These are phyloP conservation scores for Boletellus deceptivus DNA, from an alignment of 1,284 basidiomycete species.

Conservation along the genomic window DNA sequence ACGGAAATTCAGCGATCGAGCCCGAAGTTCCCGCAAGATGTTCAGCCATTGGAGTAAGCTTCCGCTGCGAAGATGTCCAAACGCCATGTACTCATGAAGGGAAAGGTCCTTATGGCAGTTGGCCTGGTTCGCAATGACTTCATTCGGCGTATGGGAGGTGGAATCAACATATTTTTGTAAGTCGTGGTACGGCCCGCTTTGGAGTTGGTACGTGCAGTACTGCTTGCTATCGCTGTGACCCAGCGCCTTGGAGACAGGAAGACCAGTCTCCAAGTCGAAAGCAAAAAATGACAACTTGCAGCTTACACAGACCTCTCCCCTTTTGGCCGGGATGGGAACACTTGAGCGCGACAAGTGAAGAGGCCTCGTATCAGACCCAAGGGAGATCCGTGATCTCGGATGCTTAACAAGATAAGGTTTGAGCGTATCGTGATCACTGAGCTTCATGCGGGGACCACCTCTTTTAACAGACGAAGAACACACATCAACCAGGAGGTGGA, in stretches of 20 bases:
- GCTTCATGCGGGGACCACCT: constrained; percentile 6
- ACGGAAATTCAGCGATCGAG: not conserved
- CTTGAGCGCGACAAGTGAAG: constrained; percentile 8
- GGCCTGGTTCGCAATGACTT: not conserved
- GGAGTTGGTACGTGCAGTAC: not conserved
- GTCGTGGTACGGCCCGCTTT: not conserved
- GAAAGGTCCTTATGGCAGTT: not conserved
- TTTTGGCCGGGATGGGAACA: not conserved
- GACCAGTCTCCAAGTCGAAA: constrained; percentile 21
- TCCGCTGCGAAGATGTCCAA: not conserved
- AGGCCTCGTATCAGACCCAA: constrained; percentile 40
- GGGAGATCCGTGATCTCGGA: constrained; percentile 20
- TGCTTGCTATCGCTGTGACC: not conserved
- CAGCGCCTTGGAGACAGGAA: not conserved
- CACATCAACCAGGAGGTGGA: constrained; percentile 36
- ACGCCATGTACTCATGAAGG: not conserved
- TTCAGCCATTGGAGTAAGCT: not conserved
- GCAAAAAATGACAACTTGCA: constrained; percentile 31
- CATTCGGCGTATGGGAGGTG: not conserved
- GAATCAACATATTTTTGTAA: not conserved
- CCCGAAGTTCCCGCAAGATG: not conserved
- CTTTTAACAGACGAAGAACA: constrained; percentile 14
- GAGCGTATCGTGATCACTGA: not conserved
- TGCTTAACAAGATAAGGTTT: not conserved
- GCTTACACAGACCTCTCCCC: not conserved